Percentiles rank a stretch among this genome's conserved stretches.
These are phyloP conservation scores for Phlyctochytrium planicorne DNA, from an alignment of 192 early-diverging fungal species.

Conservation along the genomic window DNA sequence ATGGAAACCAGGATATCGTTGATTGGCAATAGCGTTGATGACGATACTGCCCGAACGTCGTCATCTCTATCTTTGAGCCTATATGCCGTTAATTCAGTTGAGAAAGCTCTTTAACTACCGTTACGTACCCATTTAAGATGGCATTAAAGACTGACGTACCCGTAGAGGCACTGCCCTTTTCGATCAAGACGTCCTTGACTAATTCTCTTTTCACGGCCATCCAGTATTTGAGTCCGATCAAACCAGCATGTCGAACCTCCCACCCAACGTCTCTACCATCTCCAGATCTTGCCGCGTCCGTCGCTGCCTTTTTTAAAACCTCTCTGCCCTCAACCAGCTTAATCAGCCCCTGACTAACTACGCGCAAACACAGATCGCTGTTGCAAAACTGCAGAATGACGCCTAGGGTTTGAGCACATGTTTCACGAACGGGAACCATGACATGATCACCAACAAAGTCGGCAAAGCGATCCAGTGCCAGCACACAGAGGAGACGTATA, in stretches of 20 bases:
- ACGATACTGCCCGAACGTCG: constrained; percentile 91
- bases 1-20: constrained; percentile 72
- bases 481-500: constrained; percentile 88
- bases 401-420: constrained; percentile 75
- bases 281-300: constrained; percentile 1
- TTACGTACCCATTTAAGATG: constrained; percentile 68
- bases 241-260: constrained; percentile 90
- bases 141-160: constrained; percentile 70
- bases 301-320: neutral
- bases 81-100: neutral
- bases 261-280: constrained; percentile 60
- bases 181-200: constrained; percentile 66
- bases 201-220: constrained; percentile 89
- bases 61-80: constrained; percentile 82
- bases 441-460: constrained; percentile 97
- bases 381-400: constrained; percentile 63
- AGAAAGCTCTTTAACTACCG: neutral
- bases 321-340: constrained; percentile 45
- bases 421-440: constrained; percentile 94
- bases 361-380: constrained; percentile 52
- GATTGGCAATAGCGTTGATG: constrained; percentile 86
- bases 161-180: constrained; percentile 9
- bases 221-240: constrained; percentile 91
- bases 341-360: constrained; percentile 57
- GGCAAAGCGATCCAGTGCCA: constrained; percentile 92